Evolutionary conservation across 148 eudicot species (phyloP).

Genomic region (Camellia japonica): DNA sequence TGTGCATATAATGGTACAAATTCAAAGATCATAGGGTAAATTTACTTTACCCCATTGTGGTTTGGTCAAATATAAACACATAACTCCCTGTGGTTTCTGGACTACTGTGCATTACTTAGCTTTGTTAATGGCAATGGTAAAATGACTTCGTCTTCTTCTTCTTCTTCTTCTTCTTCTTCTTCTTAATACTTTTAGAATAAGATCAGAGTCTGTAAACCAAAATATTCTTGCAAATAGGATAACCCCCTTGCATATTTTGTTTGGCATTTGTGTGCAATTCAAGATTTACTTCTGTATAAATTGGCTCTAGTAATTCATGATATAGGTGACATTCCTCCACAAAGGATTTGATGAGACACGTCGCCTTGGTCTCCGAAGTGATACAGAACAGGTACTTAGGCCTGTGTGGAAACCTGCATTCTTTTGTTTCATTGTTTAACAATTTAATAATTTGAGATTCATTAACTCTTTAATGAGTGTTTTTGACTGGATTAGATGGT

Average conservation of each 20-base stretch:
- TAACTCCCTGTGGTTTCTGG: too few species aligned
- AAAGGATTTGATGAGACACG: constrained; percentile 98
- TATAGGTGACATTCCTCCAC: constrained; percentile 87
- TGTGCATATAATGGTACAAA: neutral
- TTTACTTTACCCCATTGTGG: too few species aligned
- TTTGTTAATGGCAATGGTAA: too few species aligned
- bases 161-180: too few species aligned
- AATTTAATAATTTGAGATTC: neutral
- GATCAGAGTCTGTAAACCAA: too few species aligned
- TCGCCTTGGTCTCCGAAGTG: constrained; percentile 84
- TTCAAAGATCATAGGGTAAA: neutral
- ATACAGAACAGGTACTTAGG: constrained; percentile 72
- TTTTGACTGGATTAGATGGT: constrained; percentile 64
- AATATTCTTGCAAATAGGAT: neutral
- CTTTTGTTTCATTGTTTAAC: constrained; percentile 11
- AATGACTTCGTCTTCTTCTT: too few species aligned
- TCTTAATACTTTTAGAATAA: neutral
- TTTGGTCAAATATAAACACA: too few species aligned
- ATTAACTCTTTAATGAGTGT: neutral
- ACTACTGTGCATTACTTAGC: too few species aligned
- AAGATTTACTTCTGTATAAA: constrained; percentile 8
- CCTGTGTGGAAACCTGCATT: constrained; percentile 4
- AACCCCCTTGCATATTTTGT: neutral
- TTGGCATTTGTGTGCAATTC: neutral
- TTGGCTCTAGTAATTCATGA: constrained; percentile 12